Conservation (phyloP, 1,139 yeast genomes). For the Magnusiomyces paraingens region DNA sequence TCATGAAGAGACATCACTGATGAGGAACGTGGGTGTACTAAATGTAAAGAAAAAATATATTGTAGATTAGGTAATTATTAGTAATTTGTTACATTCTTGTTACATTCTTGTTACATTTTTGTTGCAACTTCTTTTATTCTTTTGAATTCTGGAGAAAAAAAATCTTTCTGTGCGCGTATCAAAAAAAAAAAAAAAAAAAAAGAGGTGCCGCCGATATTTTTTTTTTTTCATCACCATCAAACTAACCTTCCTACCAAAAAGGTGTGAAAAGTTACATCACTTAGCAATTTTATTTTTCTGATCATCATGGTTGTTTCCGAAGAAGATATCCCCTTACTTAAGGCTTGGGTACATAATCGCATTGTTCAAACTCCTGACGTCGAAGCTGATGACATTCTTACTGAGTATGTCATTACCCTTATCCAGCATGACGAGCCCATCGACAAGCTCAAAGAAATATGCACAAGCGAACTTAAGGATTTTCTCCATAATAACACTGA, state of each 20-base stretch:
- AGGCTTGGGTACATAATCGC: constrained; percentile 36
- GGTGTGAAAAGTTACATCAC: no score
- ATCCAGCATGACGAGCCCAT: constrained; percentile 34
- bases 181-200: no score
- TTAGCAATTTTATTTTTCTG: not conserved
- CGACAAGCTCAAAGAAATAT: constrained; percentile 30
- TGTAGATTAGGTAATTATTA: not conserved
- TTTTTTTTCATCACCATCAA: no score
- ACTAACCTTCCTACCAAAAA: no score
- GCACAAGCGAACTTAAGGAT: constrained; percentile 36
- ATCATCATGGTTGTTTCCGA: constrained; percentile 12
- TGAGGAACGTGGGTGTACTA: no score
- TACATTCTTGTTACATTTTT: not conserved
- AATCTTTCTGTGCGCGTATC: no score
- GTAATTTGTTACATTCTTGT: not conserved
- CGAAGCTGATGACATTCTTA: constrained; percentile 35
- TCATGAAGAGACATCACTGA: not conserved
- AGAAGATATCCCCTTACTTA: constrained; percentile 22
- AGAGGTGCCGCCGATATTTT: no score
- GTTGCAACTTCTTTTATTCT: not conserved
- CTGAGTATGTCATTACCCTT: constrained; percentile 42
- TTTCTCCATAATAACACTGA: constrained; percentile 28
- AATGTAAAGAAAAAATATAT: not conserved
- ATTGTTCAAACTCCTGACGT: constrained; percentile 36
- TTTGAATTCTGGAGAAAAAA: not conserved